Conservation (phyloP, 208 protist species). For the Herpetomonas tarakana region DNA sequence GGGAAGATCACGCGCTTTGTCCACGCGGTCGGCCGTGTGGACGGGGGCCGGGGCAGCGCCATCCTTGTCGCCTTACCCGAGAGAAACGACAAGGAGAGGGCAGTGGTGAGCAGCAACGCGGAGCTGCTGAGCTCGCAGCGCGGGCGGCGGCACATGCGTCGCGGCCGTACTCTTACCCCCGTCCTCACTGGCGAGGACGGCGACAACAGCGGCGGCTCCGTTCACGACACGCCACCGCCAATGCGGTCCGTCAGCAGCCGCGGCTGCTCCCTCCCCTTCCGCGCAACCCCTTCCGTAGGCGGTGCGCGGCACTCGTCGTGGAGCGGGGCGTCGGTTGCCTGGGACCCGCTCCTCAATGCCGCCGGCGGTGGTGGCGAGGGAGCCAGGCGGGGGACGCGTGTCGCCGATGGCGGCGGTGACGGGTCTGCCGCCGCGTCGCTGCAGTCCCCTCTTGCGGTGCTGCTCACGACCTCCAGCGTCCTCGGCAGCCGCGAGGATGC, state of each 20-base stretch:
- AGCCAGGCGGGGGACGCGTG: too few species aligned
- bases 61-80: slow-evolving; percentile 58
- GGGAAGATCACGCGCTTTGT: slow-evolving; percentile 72
- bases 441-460: slow-evolving; percentile 25
- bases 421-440: not conserved
- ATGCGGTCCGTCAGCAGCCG: not conserved
- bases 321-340: not conserved
- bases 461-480: slow-evolving; percentile 80
- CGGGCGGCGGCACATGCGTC: not conserved
- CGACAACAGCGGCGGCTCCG: not conserved
- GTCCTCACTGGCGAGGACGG: too few species aligned
- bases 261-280: too few species aligned
- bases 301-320: not conserved
- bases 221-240: not conserved
- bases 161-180: not conserved
- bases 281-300: too few species aligned
- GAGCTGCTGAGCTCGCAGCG: not conserved
- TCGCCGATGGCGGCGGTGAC: not conserved
- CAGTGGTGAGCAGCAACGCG: not conserved
- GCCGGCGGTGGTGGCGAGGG: not conserved
- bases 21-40: slow-evolving; percentile 79
- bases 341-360: too few species aligned
- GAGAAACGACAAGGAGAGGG: not conserved
- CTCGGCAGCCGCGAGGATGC: slow-evolving; percentile 33
- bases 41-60: slow-evolving; percentile 49